Conservation (phyloP, 1,284 basidiomycete genomes). For the Ceratobasidium sp. region DNA sequence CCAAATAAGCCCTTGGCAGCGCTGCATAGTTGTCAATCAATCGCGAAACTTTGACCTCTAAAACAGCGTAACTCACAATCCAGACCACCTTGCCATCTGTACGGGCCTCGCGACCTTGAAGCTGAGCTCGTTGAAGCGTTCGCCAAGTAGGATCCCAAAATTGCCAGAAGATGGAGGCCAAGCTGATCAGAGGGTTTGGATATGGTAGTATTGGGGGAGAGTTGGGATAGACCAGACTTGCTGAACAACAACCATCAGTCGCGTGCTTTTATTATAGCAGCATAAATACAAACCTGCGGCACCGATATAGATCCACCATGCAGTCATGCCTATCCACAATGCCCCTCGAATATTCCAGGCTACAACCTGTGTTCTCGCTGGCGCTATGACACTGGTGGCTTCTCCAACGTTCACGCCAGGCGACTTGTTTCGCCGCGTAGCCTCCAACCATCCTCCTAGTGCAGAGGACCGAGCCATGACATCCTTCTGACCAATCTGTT, state of each 20-base stretch:
- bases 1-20: slow-evolving; percentile 27
- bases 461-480: slow-evolving; percentile 83
- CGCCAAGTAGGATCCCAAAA: slow-evolving; percentile 82
- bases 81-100: slow-evolving; percentile 7
- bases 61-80: background rate
- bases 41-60: background rate
- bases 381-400: slow-evolving; percentile 50
- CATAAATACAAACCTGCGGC: slow-evolving; percentile 57
- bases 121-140: slow-evolving; percentile 64
- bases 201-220: slow-evolving; percentile 16
- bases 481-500: slow-evolving; percentile 78
- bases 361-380: slow-evolving; percentile 58
- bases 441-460: slow-evolving; percentile 72
- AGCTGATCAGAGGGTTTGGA: slow-evolving; percentile 51
- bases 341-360: slow-evolving; percentile 71
- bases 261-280: background rate
- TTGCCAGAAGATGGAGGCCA: slow-evolving; percentile 72
- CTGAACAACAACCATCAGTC: background rate
- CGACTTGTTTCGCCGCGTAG: slow-evolving; percentile 47
- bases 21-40: background rate
- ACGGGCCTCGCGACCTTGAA: slow-evolving; percentile 67
- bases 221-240: background rate
- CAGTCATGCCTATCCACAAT: slow-evolving; percentile 65
- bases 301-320: slow-evolving; percentile 60
- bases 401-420: slow-evolving; percentile 9